Evolutionary conservation across 2,329 filamentous ascomycete genomes (phyloP), one percentile per base, ranked within the genome.

Genomic region (Dothistroma pini): DNA sequence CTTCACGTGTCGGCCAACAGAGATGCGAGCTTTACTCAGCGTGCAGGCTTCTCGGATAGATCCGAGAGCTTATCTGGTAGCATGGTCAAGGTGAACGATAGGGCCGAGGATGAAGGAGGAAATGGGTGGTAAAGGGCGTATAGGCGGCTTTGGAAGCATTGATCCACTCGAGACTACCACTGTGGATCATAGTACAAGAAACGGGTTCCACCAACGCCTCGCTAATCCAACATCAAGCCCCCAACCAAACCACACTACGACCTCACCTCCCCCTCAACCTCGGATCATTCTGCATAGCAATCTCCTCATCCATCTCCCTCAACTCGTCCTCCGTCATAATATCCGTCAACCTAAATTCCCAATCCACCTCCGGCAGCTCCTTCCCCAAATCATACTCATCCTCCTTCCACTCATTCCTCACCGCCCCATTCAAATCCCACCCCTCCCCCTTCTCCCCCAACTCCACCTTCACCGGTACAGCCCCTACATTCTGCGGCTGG

Each of bases 401-500:
- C 16, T 57, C 47, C 34, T 49, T 50, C 60, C 60, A 63, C n/a
- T 53, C 60, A 53, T 63, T 63, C 31, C 44, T 38, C 14, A 57
- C 49, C 29, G 60, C 57, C 8, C 48, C 48, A 41, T 59, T 63
- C 38, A 54, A 38, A 47, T 63, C 60, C 16, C 53, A 32, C 12
- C 12, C 29, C 8, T 49, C 55, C 25, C 29, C 51, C 48, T 54
- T 25, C 9, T 31, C 55, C 11, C 25, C 51, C 31, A 56, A 51
- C 9, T 50, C 12, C 21, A 52, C 32, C 29, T 57, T 57, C 5
- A 49, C 51, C 1, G 56, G 29, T 14, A 66, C 32, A 22, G 49
- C 61, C 19, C 57, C 55, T 25, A 63, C 63, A 56, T 68, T 68
- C 31, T 69, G 65, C 50, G 66, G 64, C 56, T 70, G 69, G 8